Evolutionary conservation across 495 filamentous ascomycete genomes (phyloP).

Genomic region (Penicillium subrubescens): DNA sequence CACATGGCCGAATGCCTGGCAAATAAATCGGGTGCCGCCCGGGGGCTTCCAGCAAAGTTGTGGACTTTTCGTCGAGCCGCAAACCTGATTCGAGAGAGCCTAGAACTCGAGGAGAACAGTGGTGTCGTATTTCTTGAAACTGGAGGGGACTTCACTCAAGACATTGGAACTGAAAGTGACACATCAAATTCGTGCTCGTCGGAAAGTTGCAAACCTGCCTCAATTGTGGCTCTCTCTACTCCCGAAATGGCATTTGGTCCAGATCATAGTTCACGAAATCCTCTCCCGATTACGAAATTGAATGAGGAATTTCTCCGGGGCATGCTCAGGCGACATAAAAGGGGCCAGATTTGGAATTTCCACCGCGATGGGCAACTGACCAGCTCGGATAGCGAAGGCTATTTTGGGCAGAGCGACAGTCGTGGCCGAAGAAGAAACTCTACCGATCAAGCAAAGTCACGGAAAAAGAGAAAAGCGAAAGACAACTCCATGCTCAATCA

Average conservation of each 20-base stretch:
- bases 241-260: constrained; percentile 33
- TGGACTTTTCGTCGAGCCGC: constrained; percentile 57
- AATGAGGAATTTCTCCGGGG: constrained; percentile 46
- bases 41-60: constrained; percentile 16
- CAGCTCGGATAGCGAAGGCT: constrained; percentile 42
- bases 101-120: constrained; percentile 50
- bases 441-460: constrained; percentile 32
- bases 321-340: constrained; percentile 57
- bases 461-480: constrained; percentile 35
- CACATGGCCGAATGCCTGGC: not conserved
- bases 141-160: constrained; percentile 22
- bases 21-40: not conserved
- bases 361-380: constrained; percentile 50
- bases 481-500: constrained; percentile 37
- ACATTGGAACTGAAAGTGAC: constrained; percentile 33
- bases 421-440: constrained; percentile 15
- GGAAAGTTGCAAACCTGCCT: constrained; percentile 27
- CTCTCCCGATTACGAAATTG: constrained; percentile 32
- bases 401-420: constrained; percentile 25
- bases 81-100: constrained; percentile 57
- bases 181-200: constrained; percentile 14
- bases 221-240: constrained; percentile 37
- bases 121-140: constrained; percentile 56
- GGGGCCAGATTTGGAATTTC: constrained; percentile 65
- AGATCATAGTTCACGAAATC: constrained; percentile 18